A percentile compares a stretch with the other conserved stretches of the same genome.
Evolutionary conservation across 257 asterid species (phyloP).

Genomic region (Voacanga thouarsii): DNA sequence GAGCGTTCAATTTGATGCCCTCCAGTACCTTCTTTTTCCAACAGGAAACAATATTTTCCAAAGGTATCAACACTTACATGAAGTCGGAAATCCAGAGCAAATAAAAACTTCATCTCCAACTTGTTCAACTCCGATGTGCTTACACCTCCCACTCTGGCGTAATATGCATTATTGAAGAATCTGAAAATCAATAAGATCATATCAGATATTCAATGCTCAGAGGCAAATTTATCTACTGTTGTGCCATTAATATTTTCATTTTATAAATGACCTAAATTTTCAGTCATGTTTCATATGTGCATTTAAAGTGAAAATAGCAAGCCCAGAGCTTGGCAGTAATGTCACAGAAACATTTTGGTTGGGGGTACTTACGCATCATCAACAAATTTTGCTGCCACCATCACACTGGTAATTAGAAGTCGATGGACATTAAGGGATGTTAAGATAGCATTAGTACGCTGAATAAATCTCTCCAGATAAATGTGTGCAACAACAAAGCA

Average conservation of each 20-base stretch:
- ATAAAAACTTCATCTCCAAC: constrained; percentile 76
- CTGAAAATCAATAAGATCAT: constrained; percentile 35
- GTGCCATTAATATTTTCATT: no score
- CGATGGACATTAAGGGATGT: constrained; percentile 82
- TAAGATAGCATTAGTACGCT: constrained; percentile 38
- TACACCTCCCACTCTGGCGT: constrained; percentile 90
- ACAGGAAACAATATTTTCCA: constrained; percentile 53
- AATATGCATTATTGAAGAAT: constrained; percentile 80
- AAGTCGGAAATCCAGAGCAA: constrained; percentile 64
- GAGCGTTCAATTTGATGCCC: constrained; percentile 48
- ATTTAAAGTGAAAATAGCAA: background rate
- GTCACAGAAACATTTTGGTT: background rate
- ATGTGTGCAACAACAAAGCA: constrained; percentile 79
- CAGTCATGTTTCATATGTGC: background rate
- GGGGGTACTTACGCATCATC: constrained; percentile 81
- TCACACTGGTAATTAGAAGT: constrained; percentile 75
- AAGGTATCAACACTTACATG: constrained; percentile 59
- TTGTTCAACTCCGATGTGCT: constrained; percentile 77
- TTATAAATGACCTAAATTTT: background rate
- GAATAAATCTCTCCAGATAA: constrained; percentile 65
- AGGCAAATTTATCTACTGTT: background rate
- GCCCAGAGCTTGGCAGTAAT: no score
- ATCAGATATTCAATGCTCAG: background rate
- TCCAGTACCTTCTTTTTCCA: constrained; percentile 48
- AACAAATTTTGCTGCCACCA: constrained; percentile 92